Conservation (phyloP, 805 yeast species). For the Maudiozyma turicensis region DNA sequence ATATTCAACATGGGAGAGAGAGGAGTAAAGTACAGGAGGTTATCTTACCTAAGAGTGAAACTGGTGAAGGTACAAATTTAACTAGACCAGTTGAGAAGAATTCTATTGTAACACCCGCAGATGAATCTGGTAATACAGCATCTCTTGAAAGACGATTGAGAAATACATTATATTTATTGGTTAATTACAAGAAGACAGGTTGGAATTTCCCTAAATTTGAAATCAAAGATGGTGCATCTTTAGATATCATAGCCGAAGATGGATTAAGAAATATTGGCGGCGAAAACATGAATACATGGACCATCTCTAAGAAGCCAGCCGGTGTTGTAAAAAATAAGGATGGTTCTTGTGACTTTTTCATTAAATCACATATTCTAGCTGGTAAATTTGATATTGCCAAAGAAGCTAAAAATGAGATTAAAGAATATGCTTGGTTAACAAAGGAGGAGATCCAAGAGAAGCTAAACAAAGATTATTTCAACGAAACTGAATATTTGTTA, state of each 20-base stretch:
- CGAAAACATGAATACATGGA: slow-evolving; percentile 68
- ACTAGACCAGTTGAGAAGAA: slow-evolving; percentile 61
- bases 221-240: slow-evolving; percentile 36
- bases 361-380: slow-evolving; percentile 81
- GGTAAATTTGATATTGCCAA: slow-evolving; percentile 54
- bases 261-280: slow-evolving; percentile 72
- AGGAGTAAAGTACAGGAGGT: slow-evolving; percentile 73
- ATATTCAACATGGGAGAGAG: slow-evolving; percentile 80
- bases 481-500: slow-evolving; percentile 37
- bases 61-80: slow-evolving; percentile 40
- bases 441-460: slow-evolving; percentile 60
- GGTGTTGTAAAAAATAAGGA: slow-evolving; percentile 43
- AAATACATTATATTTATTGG: slow-evolving; percentile 68
- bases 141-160: slow-evolving; percentile 74
- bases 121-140: slow-evolving; percentile 45
- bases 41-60: slow-evolving; percentile 58
- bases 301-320: slow-evolving; percentile 84
- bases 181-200: slow-evolving; percentile 35
- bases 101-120: slow-evolving; percentile 72
- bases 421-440: slow-evolving; percentile 72
- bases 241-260: slow-evolving; percentile 65
- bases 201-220: slow-evolving; percentile 82
- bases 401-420: slow-evolving; percentile 26
- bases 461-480: slow-evolving; percentile 46
- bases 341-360: slow-evolving; percentile 46